Percentiles rank a stretch among this genome's conserved stretches.
phyloP scores from a whole-genome alignment of 352 stramenopile genomes.

The Aphanomyces invadans region DNA sequence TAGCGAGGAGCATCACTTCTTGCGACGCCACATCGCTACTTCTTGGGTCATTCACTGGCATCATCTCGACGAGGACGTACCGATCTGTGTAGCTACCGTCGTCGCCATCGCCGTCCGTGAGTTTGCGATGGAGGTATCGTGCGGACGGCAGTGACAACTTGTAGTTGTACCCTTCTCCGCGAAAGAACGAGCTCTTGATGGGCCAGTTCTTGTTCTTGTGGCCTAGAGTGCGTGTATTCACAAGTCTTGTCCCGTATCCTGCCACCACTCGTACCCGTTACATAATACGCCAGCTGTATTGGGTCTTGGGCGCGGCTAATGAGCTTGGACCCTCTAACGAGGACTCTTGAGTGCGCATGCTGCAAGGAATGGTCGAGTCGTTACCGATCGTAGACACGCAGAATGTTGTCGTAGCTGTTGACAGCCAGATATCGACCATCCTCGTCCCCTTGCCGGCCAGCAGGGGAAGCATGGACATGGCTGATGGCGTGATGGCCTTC shows the following conservation, averaged over 20 bases:
- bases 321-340: conserved; percentile 52
- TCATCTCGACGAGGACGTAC: neutral
- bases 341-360: neutral
- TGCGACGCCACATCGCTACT: conserved; percentile 40
- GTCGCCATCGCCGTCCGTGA: conserved; percentile 70
- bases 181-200: conserved; percentile 86
- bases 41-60: neutral
- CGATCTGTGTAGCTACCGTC: conserved; percentile 37
- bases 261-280: conserved; percentile 32
- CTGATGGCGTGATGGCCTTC: conserved; percentile 68
- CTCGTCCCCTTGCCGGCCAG: conserved; percentile 48
- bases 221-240: conserved; percentile 24
- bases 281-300: conserved; percentile 68
- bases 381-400: conserved; percentile 79
- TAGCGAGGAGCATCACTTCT: conserved; percentile 74
- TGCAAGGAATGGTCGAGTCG: neutral
- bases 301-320: conserved; percentile 70
- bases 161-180: conserved; percentile 80
- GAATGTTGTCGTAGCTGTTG: conserved; percentile 86
- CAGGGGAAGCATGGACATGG: conserved; percentile 73
- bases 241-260: neutral
- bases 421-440: conserved; percentile 73
- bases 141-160: conserved; percentile 60
- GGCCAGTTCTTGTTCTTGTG: conserved; percentile 90
- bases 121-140: conserved; percentile 47